phyloP scores from a whole-genome alignment of 768 basidiomycete species.

The Pulveroboletus sp. region DNA sequence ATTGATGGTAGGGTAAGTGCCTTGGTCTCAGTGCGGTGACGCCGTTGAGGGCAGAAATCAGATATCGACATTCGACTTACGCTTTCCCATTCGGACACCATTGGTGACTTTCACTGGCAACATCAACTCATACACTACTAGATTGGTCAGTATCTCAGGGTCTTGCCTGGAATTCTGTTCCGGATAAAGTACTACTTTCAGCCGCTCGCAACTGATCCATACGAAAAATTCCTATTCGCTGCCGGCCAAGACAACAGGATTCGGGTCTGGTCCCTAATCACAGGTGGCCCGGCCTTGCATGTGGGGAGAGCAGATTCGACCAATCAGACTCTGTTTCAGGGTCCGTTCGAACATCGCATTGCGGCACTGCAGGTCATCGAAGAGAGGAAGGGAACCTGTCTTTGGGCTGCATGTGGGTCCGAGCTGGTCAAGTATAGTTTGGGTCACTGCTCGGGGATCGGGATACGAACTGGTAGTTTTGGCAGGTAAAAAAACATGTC shows the following conservation, averaged over 20 bases:
- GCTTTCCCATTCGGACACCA: slow-evolving; percentile 47
- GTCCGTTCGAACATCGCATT: slow-evolving; percentile 36
- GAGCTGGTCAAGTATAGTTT: slow-evolving; percentile 46
- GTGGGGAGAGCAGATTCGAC: background rate
- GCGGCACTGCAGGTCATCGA: slow-evolving; percentile 47
- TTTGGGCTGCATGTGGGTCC: slow-evolving; percentile 51
- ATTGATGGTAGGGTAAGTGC: slow-evolving; percentile 55
- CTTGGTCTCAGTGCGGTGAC: background rate
- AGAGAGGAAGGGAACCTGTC: slow-evolving; percentile 35
- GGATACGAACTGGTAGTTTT: background rate
- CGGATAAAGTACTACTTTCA: slow-evolving; percentile 25
- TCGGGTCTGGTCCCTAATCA: slow-evolving; percentile 63
- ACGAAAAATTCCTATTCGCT: slow-evolving; percentile 57
- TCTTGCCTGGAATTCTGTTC: background rate
- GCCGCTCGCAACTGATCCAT: slow-evolving; percentile 59
- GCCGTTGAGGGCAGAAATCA: slow-evolving; percentile 22
- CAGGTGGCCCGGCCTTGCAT: slow-evolving; percentile 37
- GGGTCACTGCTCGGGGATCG: slow-evolving; percentile 33
- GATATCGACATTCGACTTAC: slow-evolving; percentile 61
- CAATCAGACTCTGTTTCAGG: slow-evolving; percentile 30
- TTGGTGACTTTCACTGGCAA: slow-evolving; percentile 49
- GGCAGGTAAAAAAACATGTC: background rate
- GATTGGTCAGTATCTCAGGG: slow-evolving; percentile 40
- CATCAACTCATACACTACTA: slow-evolving; percentile 47
- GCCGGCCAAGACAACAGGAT: slow-evolving; percentile 63